Base-by-base conservation (phyloP, 176 grass and related monocot species). In the Aechmea fasciata region DNA sequence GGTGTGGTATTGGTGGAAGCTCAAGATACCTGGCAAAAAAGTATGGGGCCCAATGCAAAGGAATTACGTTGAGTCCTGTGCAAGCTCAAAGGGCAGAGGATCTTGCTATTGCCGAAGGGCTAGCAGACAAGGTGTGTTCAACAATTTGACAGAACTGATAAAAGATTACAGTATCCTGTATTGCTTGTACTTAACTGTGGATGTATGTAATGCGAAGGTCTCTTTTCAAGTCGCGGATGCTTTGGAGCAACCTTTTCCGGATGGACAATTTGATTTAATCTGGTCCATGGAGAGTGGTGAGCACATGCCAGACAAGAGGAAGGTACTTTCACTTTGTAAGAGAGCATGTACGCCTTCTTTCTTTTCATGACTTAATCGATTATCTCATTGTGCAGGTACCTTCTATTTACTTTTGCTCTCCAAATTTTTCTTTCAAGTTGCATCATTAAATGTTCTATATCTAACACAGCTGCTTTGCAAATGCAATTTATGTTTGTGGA, bases 241-340 rank as follows among this genome's bases (percentile, higher is more conserved):
- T 71, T 22, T 97, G 63, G 73, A 97, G 20, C 93, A 97, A 52
- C 93, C 93, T 50, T 97, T 97, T 75, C 79, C 86, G 18, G 83
- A 97, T 85, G 86, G 79, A 7, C 73, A 90, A 61, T 97, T 92
- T 64, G 89, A 92, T 78, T 81, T 97, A 14, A 84, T 97, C 11
- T 97, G 93, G 93, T 97, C 93, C 71, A 92, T 97, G 93, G 93
- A 97, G 77, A 97, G 93, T 71, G 93, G 93, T 10, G 93, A 97
- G 71, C 89, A 97, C 74, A 97, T 97, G 93, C 84, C 84, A 55
- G 84, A 97, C 51, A 97, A 97, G 73, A 66, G 7, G n/a, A 90
- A 90, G 93, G 93, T 97, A 59, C 10, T 57, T 80, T 52, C 17
- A 89, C 85, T 93, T 93, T 52, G 83, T 89, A 49, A 78, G 85